Evolutionary conservation across 2,329 filamentous ascomycete genomes (phyloP), one percentile per base, ranked within the genome.

Genomic region (Aureobasidium sp.): DNA sequence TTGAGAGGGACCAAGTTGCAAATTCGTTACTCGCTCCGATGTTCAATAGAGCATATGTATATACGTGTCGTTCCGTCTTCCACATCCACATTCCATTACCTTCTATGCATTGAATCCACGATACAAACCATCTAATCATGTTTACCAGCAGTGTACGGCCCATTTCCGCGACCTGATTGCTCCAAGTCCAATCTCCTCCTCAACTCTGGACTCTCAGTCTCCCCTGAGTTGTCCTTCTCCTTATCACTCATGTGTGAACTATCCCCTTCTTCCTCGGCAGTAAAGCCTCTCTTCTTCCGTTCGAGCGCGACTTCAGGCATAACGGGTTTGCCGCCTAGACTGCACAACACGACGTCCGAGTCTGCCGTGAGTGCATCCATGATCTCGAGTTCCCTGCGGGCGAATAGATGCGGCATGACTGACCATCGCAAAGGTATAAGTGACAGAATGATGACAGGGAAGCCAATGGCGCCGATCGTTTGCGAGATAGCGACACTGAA

Each of bases 381-480:
- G 0, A 82, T 67, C 16, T 73, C 67, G 13, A 85, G 68, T 66
- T 84, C 81, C n/a, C 76, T 65, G 5, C 73, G 67, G 0, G 72
- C 74, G 64, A 85, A 84, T 70, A 80, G 80, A 15, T 72, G 66
- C 0, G 82, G 82, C 64, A 85, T 70, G 0, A 80, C 61, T 59
- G 76, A 74, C 63, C 78, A 81, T 3, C 82, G 72, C 32, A 84
- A 66, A 0, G 83, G 83, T 8, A 85, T 83, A 21, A 85, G 73
- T 3, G 79, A 69, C 21, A 82, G 74, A 63, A 85, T 84, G 58
- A 85, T 76, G 15, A 85, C 76, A 0, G 83, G 83, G 64, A 85
- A 85, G 0, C 81, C 80, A 65, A 85, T 83, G 0, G 82, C 83
- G 0, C 80, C 83, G 29, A 85, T 79, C 0, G 83, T 85, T 69